Base-by-base conservation (phyloP, 441 rosid species). In the Pelargonium exstipulatum region DNA sequence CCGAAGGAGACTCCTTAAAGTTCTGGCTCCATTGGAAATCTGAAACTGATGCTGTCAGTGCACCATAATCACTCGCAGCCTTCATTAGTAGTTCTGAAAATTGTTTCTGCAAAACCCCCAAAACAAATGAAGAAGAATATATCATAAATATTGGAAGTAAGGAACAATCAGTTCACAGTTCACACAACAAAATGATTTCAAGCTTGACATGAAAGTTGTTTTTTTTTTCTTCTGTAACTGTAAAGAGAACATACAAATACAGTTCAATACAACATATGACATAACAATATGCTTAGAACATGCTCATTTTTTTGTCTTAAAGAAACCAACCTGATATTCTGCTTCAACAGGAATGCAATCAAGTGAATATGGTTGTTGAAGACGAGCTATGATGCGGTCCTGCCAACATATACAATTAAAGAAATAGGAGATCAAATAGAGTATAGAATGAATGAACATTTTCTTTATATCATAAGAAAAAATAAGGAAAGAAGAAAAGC, bases 271-370 rank as follows among this genome's bases (percentile, higher is more conserved):
- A 10, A 45, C 2, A 60, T 29, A 65, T 32, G 46, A 9, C 46
- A 16, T 58, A 32, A n/a, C 14, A 32, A 12, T 42, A 8, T 26
- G 5, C 58, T 61, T 46, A 2, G 64, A 22, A 37, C 62, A 69
- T 3, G 5, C 12, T 18, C 65, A 58, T 24, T 66, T 69, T 4
- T 64, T 42, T 58, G 17, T 53, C 3, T 20, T 16, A 13, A 61
- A 43, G 74, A 42, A 32, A 76, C 78, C 62, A 71, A 90, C 99
- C 92, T 95, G 96, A 85, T 83, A 95, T 77, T 95, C 97, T 67
- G 99, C 99, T 87, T 95, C 99, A 55, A 95, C 97, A 2, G 99
- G 99, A 81, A 95, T 95, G 78, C 99, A 95, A 74, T 95, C 99
- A 35, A 95, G 82, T 0, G 99, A 95, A 82, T 95, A 95, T 6